These are phyloP conservation scores for Serendipita sp. DNA, from an alignment of 768 basidiomycete species.

Conservation along the genomic window DNA sequence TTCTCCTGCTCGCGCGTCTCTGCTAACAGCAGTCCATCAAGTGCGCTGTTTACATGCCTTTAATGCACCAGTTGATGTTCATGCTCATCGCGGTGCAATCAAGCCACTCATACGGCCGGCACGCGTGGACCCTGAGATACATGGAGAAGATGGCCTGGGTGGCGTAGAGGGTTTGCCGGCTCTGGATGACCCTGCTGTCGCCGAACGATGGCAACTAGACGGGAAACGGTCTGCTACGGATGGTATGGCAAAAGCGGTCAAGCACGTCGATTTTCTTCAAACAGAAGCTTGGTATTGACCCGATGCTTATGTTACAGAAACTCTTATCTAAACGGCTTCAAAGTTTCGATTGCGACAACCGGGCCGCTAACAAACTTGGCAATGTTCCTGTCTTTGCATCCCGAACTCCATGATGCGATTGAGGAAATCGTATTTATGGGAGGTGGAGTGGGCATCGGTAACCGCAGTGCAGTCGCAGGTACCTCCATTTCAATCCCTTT, in stretches of 20 bases:
- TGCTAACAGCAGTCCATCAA: too few species aligned
- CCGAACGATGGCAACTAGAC: background rate
- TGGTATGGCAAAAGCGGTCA: conserved; percentile 45
- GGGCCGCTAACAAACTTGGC: conserved; percentile 70
- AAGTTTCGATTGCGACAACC: conserved; percentile 55
- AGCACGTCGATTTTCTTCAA: conserved; percentile 2
- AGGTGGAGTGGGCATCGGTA: conserved; percentile 75
- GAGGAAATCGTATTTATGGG: conserved; percentile 80
- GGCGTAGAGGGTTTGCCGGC: conserved; percentile 66
- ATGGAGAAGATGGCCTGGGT: conserved; percentile 68
- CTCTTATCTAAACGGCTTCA: conserved; percentile 26
- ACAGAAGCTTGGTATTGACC: conserved; percentile 5
- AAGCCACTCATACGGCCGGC: conserved; percentile 47
- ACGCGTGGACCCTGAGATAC: conserved; percentile 31
- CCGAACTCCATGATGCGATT: conserved; percentile 37
- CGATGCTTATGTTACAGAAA: background rate
- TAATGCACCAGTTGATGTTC: conserved; percentile 39
- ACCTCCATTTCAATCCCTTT: background rate
- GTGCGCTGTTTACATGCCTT: conserved; percentile 65
- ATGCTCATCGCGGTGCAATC: conserved; percentile 52
- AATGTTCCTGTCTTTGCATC: conserved; percentile 26
- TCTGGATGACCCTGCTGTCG: conserved; percentile 18
- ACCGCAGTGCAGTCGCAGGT: conserved; percentile 52
- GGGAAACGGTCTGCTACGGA: conserved; percentile 33
- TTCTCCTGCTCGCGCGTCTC: too few species aligned